A percentile compares a stretch with the other conserved stretches of the same genome.
phyloP scores from a whole-genome alignment of 768 basidiomycete species.

The Boletus rubropictus region DNA sequence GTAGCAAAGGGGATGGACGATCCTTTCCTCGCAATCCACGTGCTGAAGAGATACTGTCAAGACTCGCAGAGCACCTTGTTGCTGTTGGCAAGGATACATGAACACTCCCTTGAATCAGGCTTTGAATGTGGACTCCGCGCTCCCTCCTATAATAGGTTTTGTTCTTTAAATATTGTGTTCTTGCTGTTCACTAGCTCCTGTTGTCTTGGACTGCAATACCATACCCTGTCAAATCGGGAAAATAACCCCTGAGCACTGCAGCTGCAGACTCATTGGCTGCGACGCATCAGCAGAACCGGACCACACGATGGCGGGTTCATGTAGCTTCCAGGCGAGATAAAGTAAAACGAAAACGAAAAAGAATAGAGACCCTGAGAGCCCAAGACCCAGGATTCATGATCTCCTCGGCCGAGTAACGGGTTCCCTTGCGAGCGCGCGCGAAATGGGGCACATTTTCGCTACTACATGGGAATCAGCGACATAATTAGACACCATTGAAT shows the following conservation, averaged over 20 bases:
- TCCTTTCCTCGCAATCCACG: constrained; percentile 63
- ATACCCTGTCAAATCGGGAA: neutral
- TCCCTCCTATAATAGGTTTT: constrained; percentile 1
- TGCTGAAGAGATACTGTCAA: constrained; percentile 60
- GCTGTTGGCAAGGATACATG: constrained; percentile 48
- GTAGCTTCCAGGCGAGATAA: too few relatives aligned
- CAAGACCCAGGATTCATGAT: too few relatives aligned
- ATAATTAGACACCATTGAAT: too few relatives aligned
- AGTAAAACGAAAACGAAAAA: too few relatives aligned
- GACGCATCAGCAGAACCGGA: too few relatives aligned
- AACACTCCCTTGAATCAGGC: neutral
- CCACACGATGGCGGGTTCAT: too few relatives aligned
- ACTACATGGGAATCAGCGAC: too few relatives aligned
- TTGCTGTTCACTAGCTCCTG: constrained; percentile 7
- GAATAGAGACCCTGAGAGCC: too few relatives aligned
- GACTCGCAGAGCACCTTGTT: constrained; percentile 57
- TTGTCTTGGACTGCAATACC: constrained; percentile 3
- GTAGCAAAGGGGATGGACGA: constrained; percentile 60
- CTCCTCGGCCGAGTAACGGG: too few relatives aligned
- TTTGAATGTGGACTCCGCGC: neutral
- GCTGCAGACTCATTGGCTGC: too few relatives aligned
- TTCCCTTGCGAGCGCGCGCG: too few relatives aligned
- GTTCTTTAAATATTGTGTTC: constrained; percentile 2
- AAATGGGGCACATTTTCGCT: neutral
- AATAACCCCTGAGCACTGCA: neutral